Base-by-base conservation (phyloP, 228 moss, liverwort and hornwort genomes). In the Sphagnum fallax region DNA sequence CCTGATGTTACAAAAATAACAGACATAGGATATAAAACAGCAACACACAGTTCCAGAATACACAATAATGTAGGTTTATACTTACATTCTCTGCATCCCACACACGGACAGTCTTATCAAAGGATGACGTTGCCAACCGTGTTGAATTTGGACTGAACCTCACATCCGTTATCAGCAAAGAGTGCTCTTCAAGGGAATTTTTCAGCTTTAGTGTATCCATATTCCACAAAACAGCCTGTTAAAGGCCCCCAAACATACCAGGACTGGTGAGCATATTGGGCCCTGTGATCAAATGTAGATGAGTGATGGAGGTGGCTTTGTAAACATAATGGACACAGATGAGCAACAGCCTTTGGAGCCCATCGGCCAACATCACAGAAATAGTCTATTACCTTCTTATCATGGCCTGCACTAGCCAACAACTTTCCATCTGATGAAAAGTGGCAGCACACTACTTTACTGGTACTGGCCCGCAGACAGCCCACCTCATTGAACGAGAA, bases 31-130 rank as follows among this genome's bases (percentile, higher is more conserved):
- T 32, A 32, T 32, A 32, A 32, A 32, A 32, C 32, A 32, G 32
- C 32, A 32, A 32, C 32, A 32, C 32, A 32, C 32, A 32, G 32
- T 32, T 32, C 32, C 32, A 32, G 32, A 32, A 32, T 55, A 55
- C 12, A 10, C 48, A 60, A 61, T 71, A 6, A 5, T 73, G 60
- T 55, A 8, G 12, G 6, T 62, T 50, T 32, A 63, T 66, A 84
- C 94, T 80, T 60, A 98, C 98, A 77, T 92, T 92, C 12, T 98
- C 98, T 52, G 98, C 92, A 75, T 98, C 98, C 98, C 98, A 98
- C 73, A 98, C 98, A 66, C 94, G 83, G 49, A 98, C 94, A 57
- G 94, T 94, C 78, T 98, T 98, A 80, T 98, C 98, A 53, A 98
- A 98, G 13, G 98, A 98, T 6, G 98, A 98, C 1, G 98, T 98